Base-by-base conservation (phyloP, 805 yeast species). In the Helenozyma rhizophorensis region DNA sequence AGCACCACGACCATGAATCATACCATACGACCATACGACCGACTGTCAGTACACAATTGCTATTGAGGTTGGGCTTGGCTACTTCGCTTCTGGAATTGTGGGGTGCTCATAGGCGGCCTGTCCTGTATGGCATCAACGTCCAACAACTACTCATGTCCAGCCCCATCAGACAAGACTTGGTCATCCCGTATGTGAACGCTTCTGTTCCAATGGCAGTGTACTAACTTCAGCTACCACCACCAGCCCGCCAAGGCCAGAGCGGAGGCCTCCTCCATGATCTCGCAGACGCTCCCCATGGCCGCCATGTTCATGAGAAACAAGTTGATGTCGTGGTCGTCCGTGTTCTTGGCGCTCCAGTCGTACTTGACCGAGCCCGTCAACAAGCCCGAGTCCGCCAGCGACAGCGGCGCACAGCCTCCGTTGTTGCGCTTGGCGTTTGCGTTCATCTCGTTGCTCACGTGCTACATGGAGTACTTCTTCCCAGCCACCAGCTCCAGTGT, bases 281-380 rank as follows among this genome's bases (percentile, higher is more conserved):
- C 74, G 25, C 83, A 73, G 53, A 65, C 80, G 12, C 70, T 78
- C 60, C 83, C 83, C 21, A 74, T 78, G 80, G 79, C 80, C 3
- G 83, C 83, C 28, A 75, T 78, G 77, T 77, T 78, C 56, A 65
- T 78, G 73, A 33, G 68, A 47, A 74, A 74, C 53, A 76, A 72
- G 49, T 56, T 75, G 41, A 53, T 76, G 45, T 63, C 79, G 9
- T 74, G 83, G 83, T 58, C 78, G 14, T 56, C 81, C 3, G 48
- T 77, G 15, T 63, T 77, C 37, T 65, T 74, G 39, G 65, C 77
- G 4, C 45, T 74, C 16, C 76, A 70, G 45, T 40, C 72, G 1
- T 74, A 54, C 43, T 59, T 76, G 49, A 70, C 63, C 37, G 70
- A 66, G 35, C 72, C 72, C 7, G 39, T 47, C 44, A 51, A 56